Evolutionary conservation across 805 yeast genomes (phyloP), one percentile per base, ranked within the genome.

Genomic region (Candida cerambycidarum): DNA sequence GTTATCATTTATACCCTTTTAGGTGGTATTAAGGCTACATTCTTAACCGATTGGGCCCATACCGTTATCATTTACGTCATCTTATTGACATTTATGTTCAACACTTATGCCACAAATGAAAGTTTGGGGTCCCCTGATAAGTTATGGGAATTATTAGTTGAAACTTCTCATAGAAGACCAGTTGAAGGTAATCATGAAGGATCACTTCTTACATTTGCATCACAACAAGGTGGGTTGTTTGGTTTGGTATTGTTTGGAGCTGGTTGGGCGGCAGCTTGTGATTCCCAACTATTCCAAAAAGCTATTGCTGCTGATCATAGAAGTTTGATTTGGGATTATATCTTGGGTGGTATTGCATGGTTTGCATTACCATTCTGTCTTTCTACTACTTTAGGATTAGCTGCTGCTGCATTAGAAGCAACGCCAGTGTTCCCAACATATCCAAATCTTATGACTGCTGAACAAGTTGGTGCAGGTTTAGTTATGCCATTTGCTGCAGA

Each of bases 21-120:
- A 54, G 95, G 95, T 52, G 95, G 95, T 52, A 75, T 86, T 55
- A 85, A 82, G 56, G 89, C 95, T 2, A 85, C 93, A 2, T 85
- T 86, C 61, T 60, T 86, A 45, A 83, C 93, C 1, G 95, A 86
- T 60, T 86, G 82, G 58, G 71, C 78, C 43, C 95, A 86, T 63
- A 71, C 78, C 0, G 73, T 71, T 23, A 66, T 75, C 40, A 66
- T 75, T 35, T 71, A 66, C 45, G 49, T 65, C 17, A 61, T 73
- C 15, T 55, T 73, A 11, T 47, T 71, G 19, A 59, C 56, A 6
- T 45, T 42, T 32, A 42, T 45, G 46, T 45, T 42, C 38, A 42
- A 42, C 27, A 58, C 63, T 5, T 74, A 63, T 44, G 55, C 69
- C 25, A 52, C 64, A 12, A 63, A 73, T 5, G 49, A 21, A 3